Base-by-base conservation (phyloP, 2,329 filamentous ascomycete species). In the Fusarium clavum region DNA sequence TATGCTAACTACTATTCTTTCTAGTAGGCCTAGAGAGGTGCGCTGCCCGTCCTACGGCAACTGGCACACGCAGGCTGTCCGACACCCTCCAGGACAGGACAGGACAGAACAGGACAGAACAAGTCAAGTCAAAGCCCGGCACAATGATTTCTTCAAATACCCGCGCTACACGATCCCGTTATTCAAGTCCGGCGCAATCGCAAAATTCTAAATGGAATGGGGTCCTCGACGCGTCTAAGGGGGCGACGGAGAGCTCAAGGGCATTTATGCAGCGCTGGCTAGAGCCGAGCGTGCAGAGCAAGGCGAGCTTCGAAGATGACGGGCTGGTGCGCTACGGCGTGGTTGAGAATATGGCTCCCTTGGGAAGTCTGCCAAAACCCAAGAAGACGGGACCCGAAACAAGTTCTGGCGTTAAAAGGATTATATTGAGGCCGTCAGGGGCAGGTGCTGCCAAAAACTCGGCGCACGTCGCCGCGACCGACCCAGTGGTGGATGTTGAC, bases 341-440 rank as follows among this genome's bases (percentile, higher is more conserved):
- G 20, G 84, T 97, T 62, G 91, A 93, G 79, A 91, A 91, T 75
- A 97, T 97, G 94, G 90, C 90, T 56, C 91, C 94, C 27, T 82
- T 97, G 59, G 94, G 94, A 43, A 86, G 90, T 57, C 84, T 90
- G 72, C 94, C 94, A 14, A 88, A 87, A 80, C 86, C 79, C 40
- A 84, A 82, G 77, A 81, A 77, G 75, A 73, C 68, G 25, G 79
- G 68, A 12, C 74, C 65, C 52, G 73, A 79, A 64, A 72, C 75
- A 55, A 70, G 69, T 20, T 61, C 71, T 30, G 64, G 76, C 51
- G 78, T 81, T 38, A 80, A 81, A 64, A 85, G 80, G 73, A 85
- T 86, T 55, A 82, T 86, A 38, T 72, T 86, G 59, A 84, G 83
- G 74, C 78, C 79, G 29, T 81, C 81, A 55, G 78, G 75, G 45